Evolutionary conservation across 768 basidiomycete genomes (phyloP).

Genomic region (Leccinum subgranulosum): DNA sequence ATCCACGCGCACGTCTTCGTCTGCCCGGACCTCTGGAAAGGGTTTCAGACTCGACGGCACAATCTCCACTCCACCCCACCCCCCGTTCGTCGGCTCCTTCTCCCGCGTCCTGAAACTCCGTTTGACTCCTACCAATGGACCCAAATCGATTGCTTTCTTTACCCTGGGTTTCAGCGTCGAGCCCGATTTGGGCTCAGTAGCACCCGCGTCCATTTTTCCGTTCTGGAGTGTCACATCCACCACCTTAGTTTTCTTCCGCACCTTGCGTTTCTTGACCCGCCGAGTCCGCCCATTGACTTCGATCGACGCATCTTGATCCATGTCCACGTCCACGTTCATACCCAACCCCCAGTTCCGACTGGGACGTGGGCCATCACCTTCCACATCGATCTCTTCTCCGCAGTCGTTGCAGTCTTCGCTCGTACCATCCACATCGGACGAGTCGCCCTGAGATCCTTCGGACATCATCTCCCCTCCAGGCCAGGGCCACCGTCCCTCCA

Average conservation of each 20-base stretch:
- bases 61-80: constrained; percentile 64
- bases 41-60: constrained; percentile 30
- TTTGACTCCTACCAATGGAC: constrained; percentile 58
- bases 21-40: constrained; percentile 13
- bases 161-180: not conserved
- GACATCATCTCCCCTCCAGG: constrained; percentile 27
- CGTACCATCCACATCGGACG: constrained; percentile 10
- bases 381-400: constrained; percentile 20
- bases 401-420: constrained; percentile 18
- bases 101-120: constrained; percentile 65
- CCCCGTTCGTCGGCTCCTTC: constrained; percentile 52
- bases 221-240: constrained; percentile 30
- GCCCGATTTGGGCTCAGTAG: not conserved
- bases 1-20: constrained; percentile 2
- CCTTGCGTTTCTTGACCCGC: constrained; percentile 20
- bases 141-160: constrained; percentile 42
- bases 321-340: constrained; percentile 24
- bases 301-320: constrained; percentile 15
- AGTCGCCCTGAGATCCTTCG: constrained; percentile 20
- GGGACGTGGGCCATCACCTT: constrained; percentile 17
- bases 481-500: constrained; percentile 39
- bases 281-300: constrained; percentile 4
- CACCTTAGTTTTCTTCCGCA: constrained; percentile 14
- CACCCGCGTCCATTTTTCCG: not conserved
- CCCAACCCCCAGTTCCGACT: constrained; percentile 19